These are phyloP conservation scores for Aquilaria agallochum DNA, from an alignment of 441 rosid genomes.

Conservation along the genomic window DNA sequence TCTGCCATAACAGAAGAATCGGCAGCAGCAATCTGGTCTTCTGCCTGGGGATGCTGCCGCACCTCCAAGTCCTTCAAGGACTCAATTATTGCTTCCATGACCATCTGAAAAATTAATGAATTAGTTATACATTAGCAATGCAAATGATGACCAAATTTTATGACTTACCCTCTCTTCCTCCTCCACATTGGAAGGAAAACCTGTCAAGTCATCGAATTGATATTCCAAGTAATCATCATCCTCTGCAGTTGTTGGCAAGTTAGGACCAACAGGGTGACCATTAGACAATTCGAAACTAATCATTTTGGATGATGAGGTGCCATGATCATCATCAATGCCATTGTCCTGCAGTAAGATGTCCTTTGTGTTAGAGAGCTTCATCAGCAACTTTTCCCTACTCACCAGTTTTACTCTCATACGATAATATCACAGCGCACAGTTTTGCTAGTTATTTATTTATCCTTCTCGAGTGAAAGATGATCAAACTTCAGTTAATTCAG, in stretches of 20 bases:
- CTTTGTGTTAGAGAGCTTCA: conserved; percentile 11
- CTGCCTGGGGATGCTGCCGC: conserved; percentile 27
- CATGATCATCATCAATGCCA: conserved; percentile 30
- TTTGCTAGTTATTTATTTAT: neutral
- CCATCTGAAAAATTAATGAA: conserved; percentile 53
- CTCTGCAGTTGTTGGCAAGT: conserved; percentile 47
- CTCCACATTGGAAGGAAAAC: conserved; percentile 69
- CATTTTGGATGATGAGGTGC: conserved; percentile 66
- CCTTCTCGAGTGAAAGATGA: neutral
- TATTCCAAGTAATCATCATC: conserved; percentile 77
- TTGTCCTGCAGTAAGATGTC: conserved; percentile 46
- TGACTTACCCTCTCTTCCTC: conserved; percentile 84
- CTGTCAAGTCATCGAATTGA: conserved; percentile 67
- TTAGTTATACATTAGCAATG: conserved; percentile 2
- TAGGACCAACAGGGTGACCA: conserved; percentile 59
- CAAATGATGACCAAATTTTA: conserved; percentile 5
- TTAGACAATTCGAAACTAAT: conserved; percentile 76
- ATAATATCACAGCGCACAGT: too few relatives aligned
- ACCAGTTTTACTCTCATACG: too few relatives aligned
- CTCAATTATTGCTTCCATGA: conserved; percentile 82
- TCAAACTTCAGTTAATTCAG: too few relatives aligned
- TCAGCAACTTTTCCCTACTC: neutral
- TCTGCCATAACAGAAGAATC: conserved; percentile 31
- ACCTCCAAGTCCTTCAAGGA: conserved; percentile 70
- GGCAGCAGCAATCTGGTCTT: conserved; percentile 30